These are phyloP conservation scores for Pseudozyma hubeiensis DNA, from an alignment of 1,284 basidiomycete genomes.

Conservation along the genomic window DNA sequence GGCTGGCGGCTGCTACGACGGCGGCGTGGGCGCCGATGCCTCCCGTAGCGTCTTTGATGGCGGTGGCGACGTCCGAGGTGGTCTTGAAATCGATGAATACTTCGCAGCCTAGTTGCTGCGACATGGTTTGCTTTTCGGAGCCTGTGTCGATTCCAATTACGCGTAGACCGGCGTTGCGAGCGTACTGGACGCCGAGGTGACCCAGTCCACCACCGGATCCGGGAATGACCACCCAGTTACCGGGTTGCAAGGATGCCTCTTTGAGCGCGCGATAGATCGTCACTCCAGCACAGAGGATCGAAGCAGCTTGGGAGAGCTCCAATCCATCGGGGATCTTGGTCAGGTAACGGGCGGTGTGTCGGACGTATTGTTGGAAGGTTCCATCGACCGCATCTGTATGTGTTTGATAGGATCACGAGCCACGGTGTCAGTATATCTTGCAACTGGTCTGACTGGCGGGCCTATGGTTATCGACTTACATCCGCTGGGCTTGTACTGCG, in stretches of 20 bases:
- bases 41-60: slow-evolving; percentile 74
- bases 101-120: slow-evolving; percentile 78
- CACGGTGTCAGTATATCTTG: background rate
- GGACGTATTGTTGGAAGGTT: slow-evolving; percentile 79
- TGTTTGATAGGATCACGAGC: slow-evolving; percentile 26
- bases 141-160: slow-evolving; percentile 85
- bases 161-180: slow-evolving; percentile 71
- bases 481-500: slow-evolving; percentile 42
- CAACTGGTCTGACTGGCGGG: background rate
- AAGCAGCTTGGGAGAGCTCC: slow-evolving; percentile 79
- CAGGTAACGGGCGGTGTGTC: slow-evolving; percentile 77
- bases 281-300: slow-evolving; percentile 82
- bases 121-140: slow-evolving; percentile 79
- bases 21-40: slow-evolving; percentile 79
- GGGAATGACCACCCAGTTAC: slow-evolving; percentile 83
- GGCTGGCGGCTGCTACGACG: slow-evolving; percentile 67
- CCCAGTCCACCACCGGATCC: slow-evolving; percentile 79
- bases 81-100: slow-evolving; percentile 82
- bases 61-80: slow-evolving; percentile 73
- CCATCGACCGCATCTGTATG: slow-evolving; percentile 74
- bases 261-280: slow-evolving; percentile 88
- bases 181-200: slow-evolving; percentile 58
- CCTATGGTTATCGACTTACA: too few relatives aligned
- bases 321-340: slow-evolving; percentile 72
- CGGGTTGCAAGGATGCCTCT: slow-evolving; percentile 75